phyloP scores from a whole-genome alignment of 768 basidiomycete genomes.

The Galerina marginata region DNA sequence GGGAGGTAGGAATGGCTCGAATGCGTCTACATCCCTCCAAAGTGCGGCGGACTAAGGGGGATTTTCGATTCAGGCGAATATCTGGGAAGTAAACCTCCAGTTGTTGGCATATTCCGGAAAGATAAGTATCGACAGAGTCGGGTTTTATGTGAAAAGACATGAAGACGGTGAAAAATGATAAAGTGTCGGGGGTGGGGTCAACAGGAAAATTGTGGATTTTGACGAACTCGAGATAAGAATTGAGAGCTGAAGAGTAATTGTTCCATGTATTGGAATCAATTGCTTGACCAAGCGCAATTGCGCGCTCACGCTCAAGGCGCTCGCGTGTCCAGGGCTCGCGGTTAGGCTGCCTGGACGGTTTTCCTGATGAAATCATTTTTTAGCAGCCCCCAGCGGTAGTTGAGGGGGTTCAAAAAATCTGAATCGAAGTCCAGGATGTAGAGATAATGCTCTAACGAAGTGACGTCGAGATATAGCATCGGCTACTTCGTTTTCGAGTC shows the following conservation, averaged over 20 bases:
- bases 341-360: not conserved
- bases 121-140: conserved; percentile 11
- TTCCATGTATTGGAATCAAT: not conserved
- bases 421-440: not conserved
- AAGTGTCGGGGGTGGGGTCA: not conserved
- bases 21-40: conserved; percentile 1
- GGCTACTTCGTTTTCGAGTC: conserved; percentile 23
- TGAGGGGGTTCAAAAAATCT: not conserved
- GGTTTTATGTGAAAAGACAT: conserved; percentile 14
- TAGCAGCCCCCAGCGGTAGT: not conserved
- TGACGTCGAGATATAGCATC: conserved; percentile 25
- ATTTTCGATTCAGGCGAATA: not conserved
- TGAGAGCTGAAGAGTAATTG: not conserved
- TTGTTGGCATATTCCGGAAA: conserved; percentile 21
- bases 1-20: not conserved
- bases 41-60: conserved; percentile 3
- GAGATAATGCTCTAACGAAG: conserved; percentile 1
- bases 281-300: conserved; percentile 22
- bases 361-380: not conserved
- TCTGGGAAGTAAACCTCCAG: not conserved
- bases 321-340: conserved; percentile 5
- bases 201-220: not conserved
- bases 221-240: conserved; percentile 5
- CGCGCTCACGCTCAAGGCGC: conserved; percentile 4
- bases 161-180: conserved; percentile 7